Percentiles rank a stretch among this genome's conserved stretches.
phyloP scores from a whole-genome alignment of 2,329 filamentous ascomycete species.

The Leptosphaerulina australis region DNA sequence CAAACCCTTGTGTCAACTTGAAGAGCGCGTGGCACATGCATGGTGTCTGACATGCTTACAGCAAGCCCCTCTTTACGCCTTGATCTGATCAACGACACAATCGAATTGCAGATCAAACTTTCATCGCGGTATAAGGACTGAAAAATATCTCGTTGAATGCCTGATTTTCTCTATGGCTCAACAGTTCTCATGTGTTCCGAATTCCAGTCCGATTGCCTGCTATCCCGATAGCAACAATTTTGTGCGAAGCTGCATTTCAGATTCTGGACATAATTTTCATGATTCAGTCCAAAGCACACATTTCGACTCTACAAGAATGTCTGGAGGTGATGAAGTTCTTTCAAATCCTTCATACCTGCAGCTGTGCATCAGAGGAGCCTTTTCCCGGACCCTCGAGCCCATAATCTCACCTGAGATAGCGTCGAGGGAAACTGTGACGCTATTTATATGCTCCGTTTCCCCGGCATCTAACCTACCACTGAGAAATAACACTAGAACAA shows the following conservation, averaged over 20 bases:
- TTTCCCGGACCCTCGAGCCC: background rate
- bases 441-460: background rate
- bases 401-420: background rate
- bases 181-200: background rate
- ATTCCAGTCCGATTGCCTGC: background rate
- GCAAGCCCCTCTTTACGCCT: too few species aligned
- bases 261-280: background rate
- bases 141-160: background rate
- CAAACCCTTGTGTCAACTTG: slow-evolving; percentile 17
- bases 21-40: slow-evolving; percentile 8
- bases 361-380: background rate
- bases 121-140: background rate
- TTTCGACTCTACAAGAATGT: background rate
- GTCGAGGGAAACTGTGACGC: background rate
- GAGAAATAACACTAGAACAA: too few species aligned
- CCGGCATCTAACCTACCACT: background rate
- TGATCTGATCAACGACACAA: too few species aligned
- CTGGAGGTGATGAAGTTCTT: background rate
- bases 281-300: background rate
- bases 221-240: background rate
- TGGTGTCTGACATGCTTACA: background rate
- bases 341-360: background rate
- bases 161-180: background rate
- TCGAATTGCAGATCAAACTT: too few species aligned
- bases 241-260: background rate